These are phyloP conservation scores for Colletotrichum tamarilloi DNA, from an alignment of 2,329 filamentous ascomycete species.

Conservation along the genomic window DNA sequence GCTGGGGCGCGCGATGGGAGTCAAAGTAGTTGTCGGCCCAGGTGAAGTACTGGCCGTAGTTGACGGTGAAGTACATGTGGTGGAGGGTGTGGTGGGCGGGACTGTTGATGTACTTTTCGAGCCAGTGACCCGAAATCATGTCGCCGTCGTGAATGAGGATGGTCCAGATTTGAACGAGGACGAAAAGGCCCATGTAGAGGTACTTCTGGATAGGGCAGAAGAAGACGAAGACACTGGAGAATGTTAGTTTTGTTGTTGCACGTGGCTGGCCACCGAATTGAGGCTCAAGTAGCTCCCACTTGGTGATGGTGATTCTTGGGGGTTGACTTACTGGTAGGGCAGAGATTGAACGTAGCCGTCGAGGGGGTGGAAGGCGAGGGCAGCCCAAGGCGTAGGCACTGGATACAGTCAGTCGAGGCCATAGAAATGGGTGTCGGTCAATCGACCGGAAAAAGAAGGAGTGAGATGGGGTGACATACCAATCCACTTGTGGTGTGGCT, in stretches of 20 bases:
- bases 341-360: constrained; percentile 59
- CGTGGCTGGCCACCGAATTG: neutral
- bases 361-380: constrained; percentile 59
- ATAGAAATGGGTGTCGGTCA: neutral
- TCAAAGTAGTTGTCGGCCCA: constrained; percentile 58
- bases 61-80: constrained; percentile 62
- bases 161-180: constrained; percentile 59
- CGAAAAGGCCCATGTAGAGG: constrained; percentile 56
- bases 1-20: constrained; percentile 56
- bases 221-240: constrained; percentile 52
- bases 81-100: constrained; percentile 60
- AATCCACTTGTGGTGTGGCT: constrained; percentile 62
- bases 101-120: constrained; percentile 59
- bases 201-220: constrained; percentile 58
- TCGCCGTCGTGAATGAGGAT: constrained; percentile 62
- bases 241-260: constrained; percentile 23
- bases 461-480: constrained; percentile 42
- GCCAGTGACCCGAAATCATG: constrained; percentile 59
- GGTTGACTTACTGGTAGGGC: constrained; percentile 54
- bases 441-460: neutral
- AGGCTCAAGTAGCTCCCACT: neutral
- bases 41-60: constrained; percentile 62
- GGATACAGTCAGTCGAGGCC: neutral
- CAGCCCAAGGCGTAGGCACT: constrained; percentile 60
- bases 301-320: neutral